phyloP scores from a whole-genome alignment of 2,329 filamentous ascomycete species.

The Alternaria alternata region DNA sequence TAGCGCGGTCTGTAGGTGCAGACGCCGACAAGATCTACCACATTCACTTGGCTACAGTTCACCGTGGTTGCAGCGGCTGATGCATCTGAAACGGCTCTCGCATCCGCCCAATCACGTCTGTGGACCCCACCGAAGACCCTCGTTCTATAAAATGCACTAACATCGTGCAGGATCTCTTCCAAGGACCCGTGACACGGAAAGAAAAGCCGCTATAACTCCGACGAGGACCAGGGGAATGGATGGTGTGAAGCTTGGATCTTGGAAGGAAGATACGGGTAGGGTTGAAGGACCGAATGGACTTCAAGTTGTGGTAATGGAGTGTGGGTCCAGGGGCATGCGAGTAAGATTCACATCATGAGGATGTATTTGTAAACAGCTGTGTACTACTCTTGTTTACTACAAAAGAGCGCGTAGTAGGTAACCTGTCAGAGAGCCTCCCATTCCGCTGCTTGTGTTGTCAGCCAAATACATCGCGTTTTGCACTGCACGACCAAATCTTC shows the following conservation, averaged over 20 bases:
- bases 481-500: background rate
- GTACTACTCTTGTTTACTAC: background rate
- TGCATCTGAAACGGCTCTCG: background rate
- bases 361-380: background rate
- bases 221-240: background rate
- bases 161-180: constrained; percentile 11
- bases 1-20: constrained; percentile 4
- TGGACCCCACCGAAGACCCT: constrained; percentile 6
- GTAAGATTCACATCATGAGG: background rate
- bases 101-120: constrained; percentile 3
- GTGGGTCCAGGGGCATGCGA: background rate
- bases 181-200: constrained; percentile 5
- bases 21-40: constrained; percentile 1
- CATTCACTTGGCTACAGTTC: constrained; percentile 7
- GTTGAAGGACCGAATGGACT: constrained; percentile 1
- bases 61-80: constrained; percentile 3
- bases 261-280: background rate
- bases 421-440: background rate
- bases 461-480: background rate
- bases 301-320: background rate
- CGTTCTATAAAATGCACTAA: constrained; percentile 12
- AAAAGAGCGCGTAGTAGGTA: background rate
- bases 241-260: background rate
- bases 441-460: background rate
- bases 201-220: constrained; percentile 7